Evolutionary conservation across 192 early-diverging fungal species (phyloP).

Genomic region (Backusella tuberculispora): DNA sequence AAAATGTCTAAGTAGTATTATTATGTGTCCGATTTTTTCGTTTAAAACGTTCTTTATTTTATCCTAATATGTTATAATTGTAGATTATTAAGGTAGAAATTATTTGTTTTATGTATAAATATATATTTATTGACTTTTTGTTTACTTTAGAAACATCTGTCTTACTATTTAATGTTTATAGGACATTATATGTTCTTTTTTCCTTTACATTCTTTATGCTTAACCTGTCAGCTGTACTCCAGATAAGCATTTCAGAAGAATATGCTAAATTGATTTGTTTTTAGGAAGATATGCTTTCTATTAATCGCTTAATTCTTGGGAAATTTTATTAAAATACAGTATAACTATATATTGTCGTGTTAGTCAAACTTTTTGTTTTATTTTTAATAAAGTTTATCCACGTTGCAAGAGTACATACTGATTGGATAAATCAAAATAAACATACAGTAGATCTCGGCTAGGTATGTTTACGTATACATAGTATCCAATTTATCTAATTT

Average conservation of each 20-base stretch:
- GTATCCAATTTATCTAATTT: neutral
- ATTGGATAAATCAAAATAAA: neutral
- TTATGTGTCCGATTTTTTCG: neutral
- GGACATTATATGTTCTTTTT: neutral
- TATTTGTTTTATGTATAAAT: neutral
- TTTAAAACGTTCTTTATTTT: neutral
- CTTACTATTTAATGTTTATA: neutral
- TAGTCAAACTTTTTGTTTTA: too few species aligned
- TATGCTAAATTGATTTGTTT: neutral
- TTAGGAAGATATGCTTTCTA: neutral
- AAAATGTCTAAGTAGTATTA: neutral
- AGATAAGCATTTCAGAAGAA: neutral
- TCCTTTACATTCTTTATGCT: neutral
- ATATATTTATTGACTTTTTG: neutral
- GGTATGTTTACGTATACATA: neutral
- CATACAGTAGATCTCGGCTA: neutral
- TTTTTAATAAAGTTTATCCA: too few species aligned
- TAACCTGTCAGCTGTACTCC: neutral
- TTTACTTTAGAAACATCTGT: conserved; percentile 3
- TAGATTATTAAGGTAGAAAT: neutral
- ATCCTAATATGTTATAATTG: neutral
- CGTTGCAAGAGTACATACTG: neutral
- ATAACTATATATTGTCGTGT: too few species aligned
- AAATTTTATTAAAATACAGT: too few species aligned
- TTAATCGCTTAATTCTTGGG: neutral